A percentile compares a stretch with the other conserved stretches of the same genome.
phyloP scores from a whole-genome alignment of 2,329 filamentous ascomycete genomes.

The Ophiostoma australiae region DNA sequence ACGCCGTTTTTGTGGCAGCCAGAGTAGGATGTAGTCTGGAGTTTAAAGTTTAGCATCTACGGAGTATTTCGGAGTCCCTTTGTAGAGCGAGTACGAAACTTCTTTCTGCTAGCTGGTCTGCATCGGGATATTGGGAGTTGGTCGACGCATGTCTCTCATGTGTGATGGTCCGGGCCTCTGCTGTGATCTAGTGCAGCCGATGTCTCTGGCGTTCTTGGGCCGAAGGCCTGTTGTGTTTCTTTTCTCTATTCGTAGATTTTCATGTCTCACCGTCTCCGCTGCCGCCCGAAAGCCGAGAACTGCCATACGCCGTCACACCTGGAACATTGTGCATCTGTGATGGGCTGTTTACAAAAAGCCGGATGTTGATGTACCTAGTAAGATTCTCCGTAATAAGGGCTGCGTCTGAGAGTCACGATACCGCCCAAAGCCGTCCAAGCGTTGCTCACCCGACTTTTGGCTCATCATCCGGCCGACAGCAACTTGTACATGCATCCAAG shows the following conservation, averaged over 20 bases:
- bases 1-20: neutral
- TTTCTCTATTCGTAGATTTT: neutral
- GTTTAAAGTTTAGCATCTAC: neutral
- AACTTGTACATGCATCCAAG: neutral
- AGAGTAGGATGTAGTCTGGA: neutral
- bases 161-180: conserved; percentile 9
- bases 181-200: neutral
- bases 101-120: neutral
- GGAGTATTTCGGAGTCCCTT: neutral
- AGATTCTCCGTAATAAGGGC: neutral
- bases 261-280: neutral
- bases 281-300: neutral
- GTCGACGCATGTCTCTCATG: neutral
- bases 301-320: neutral
- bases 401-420: neutral
- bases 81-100: neutral
- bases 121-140: neutral
- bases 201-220: neutral
- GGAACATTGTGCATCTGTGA: neutral
- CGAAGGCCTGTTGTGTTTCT: neutral
- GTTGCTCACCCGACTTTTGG: neutral
- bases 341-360: neutral
- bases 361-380: neutral
- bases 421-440: neutral
- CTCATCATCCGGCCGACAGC: neutral